These are phyloP conservation scores for Beta vulgaris DNA, from an alignment of 148 eudicot species.

Conservation along the genomic window DNA sequence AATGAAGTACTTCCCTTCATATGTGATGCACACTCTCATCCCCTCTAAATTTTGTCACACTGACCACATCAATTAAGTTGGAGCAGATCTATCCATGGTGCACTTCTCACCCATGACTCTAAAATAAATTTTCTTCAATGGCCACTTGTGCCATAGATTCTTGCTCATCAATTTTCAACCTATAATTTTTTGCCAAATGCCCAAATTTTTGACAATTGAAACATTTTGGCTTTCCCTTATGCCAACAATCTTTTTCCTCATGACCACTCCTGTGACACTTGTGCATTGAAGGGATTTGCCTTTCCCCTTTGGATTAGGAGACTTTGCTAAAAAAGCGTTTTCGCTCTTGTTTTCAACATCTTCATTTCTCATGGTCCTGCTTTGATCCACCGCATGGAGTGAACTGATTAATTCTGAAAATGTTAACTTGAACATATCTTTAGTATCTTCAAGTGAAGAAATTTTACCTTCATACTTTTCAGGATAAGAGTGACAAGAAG, in stretches of 20 bases:
- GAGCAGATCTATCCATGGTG: too few species aligned
- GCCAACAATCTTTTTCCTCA: slow-evolving; percentile 7
- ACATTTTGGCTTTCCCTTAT: not conserved
- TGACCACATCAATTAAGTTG: too few species aligned
- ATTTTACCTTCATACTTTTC: not conserved
- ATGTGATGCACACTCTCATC: too few species aligned
- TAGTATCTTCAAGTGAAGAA: not conserved
- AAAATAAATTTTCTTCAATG: too few species aligned
- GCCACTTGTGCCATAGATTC: not conserved
- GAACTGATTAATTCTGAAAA: not conserved
- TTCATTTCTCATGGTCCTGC: not conserved
- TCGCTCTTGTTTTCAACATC: too few species aligned
- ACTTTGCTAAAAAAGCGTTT: too few species aligned
- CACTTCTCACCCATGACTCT: too few species aligned
- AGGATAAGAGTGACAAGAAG: not conserved
- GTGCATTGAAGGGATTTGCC: not conserved
- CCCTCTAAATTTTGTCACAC: too few species aligned
- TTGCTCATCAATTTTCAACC: not conserved
- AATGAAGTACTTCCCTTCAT: too few species aligned
- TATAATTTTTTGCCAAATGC: not conserved
- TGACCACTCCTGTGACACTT: not conserved
- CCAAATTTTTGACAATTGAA: not conserved
- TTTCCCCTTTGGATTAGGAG: not conserved
- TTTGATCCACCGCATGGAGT: not conserved
- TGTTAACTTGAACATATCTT: not conserved